phyloP scores from a whole-genome alignment of 2,329 filamentous ascomycete species.

The Verticillium alfalfae region DNA sequence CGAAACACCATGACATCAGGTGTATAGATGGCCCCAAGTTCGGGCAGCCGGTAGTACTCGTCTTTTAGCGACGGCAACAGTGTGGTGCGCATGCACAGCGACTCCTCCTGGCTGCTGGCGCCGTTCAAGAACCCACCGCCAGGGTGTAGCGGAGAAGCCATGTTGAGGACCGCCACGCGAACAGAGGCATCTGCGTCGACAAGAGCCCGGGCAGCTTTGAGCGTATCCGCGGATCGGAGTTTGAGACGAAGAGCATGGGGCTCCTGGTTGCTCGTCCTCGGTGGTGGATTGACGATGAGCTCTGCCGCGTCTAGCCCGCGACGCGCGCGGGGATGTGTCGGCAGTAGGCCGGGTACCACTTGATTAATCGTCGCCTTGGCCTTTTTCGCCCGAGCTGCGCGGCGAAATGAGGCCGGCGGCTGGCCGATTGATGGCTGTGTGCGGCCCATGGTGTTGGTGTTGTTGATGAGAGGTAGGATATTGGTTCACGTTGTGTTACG shows the following conservation, averaged over 20 bases:
- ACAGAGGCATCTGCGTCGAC: neutral
- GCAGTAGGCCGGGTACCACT: constrained; percentile 50
- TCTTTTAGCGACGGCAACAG: constrained; percentile 53
- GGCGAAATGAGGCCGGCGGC: constrained; percentile 8
- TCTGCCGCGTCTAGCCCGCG: constrained; percentile 47
- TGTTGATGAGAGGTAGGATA: neutral
- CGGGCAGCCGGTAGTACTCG: constrained; percentile 54
- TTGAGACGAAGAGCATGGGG: constrained; percentile 27
- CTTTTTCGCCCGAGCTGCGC: constrained; percentile 42
- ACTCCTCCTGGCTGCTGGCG: constrained; percentile 56
- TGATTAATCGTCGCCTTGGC: constrained; percentile 54
- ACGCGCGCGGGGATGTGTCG: constrained; percentile 47
- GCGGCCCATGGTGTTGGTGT: constrained; percentile 4
- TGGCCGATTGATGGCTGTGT: constrained; percentile 8
- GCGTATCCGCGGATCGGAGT: constrained; percentile 44
- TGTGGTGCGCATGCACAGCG: constrained; percentile 55
- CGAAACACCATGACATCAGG: constrained; percentile 56
- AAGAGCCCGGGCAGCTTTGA: constrained; percentile 42
- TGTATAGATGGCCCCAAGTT: constrained; percentile 50
- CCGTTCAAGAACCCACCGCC: constrained; percentile 58
- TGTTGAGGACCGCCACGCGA: constrained; percentile 52
- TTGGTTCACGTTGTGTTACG: neutral
- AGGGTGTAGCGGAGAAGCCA: constrained; percentile 56
- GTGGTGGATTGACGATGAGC: constrained; percentile 30
- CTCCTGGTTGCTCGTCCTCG: neutral